phyloP scores from a whole-genome alignment of 257 asterid species.

The Nemophila menziesii region DNA sequence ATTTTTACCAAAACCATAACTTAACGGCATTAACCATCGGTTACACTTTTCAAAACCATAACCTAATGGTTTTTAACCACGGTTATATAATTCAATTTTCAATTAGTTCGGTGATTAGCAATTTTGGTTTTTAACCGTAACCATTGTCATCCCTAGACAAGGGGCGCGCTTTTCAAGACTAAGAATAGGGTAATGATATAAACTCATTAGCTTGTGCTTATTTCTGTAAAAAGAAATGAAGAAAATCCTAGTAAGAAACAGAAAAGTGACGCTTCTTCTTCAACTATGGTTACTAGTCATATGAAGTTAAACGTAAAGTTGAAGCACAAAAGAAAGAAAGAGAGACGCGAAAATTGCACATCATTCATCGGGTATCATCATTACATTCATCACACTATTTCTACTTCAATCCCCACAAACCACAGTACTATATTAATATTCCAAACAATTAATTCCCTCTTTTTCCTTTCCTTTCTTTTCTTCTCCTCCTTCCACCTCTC shows the following conservation, averaged over 20 bases:
- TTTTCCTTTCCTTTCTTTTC: slow-evolving; percentile 25
- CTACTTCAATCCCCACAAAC: too few relatives aligned
- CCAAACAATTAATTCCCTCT: slow-evolving; percentile 31
- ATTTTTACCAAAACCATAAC: too few relatives aligned
- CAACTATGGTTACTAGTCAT: slow-evolving; percentile 16
- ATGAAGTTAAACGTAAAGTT: slow-evolving; percentile 16
- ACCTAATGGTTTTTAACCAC: too few relatives aligned
- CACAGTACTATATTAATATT: slow-evolving; percentile 23
- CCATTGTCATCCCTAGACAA: too few relatives aligned
- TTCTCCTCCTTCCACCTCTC: slow-evolving; percentile 21
- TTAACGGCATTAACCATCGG: too few relatives aligned
- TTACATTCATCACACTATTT: slow-evolving; percentile 39
- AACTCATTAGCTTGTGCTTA: too few relatives aligned
- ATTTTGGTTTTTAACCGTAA: too few relatives aligned
- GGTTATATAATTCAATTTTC: too few relatives aligned
- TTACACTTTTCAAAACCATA: too few relatives aligned
- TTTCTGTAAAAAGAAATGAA: background rate
- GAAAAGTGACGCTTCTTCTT: slow-evolving; percentile 2
- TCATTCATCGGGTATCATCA: slow-evolving; percentile 25
- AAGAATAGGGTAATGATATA: too few relatives aligned
- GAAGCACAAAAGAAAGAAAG: slow-evolving; percentile 8
- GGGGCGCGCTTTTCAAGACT: too few relatives aligned
- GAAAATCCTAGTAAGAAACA: background rate
- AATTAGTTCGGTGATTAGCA: too few relatives aligned
- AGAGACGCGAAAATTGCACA: slow-evolving; percentile 25